Conservation (phyloP, 179 eudicot genomes). For the Nepenthes alata region DNA sequence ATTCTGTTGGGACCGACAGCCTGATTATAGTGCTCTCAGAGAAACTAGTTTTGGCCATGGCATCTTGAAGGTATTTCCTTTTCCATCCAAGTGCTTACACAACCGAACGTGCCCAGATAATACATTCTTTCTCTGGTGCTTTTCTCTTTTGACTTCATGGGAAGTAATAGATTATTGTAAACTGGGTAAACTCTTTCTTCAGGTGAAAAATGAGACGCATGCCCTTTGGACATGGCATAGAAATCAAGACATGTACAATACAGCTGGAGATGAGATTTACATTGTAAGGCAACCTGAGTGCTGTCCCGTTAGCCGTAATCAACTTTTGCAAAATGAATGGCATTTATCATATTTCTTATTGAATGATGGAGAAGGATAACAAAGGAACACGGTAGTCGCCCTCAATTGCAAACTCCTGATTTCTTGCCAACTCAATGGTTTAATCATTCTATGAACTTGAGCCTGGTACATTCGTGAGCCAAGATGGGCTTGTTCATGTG, state of each 20-base stretch:
- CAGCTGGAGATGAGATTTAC: constrained; percentile 73
- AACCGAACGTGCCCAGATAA: neutral
- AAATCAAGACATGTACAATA: constrained; percentile 63
- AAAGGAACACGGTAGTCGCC: too few species aligned
- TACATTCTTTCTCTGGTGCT: neutral
- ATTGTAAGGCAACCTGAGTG: constrained; percentile 73
- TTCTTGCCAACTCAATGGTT: too few species aligned
- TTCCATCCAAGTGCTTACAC: neutral
- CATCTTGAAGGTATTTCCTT: constrained; percentile 59
- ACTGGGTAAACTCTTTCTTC: constrained; percentile 7
- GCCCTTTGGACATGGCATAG: constrained; percentile 97
- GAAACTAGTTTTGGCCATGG: constrained; percentile 99
- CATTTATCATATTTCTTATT: too few species aligned
- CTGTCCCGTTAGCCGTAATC: constrained; percentile 23
- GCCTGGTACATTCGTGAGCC: too few species aligned
- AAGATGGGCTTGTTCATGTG: too few species aligned
- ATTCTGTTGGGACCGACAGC: constrained; percentile 94
- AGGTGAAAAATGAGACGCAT: constrained; percentile 86
- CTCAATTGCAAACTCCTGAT: too few species aligned
- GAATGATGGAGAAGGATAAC: too few species aligned
- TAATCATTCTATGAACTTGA: too few species aligned
- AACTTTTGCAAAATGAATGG: too few species aligned
- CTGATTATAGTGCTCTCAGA: constrained; percentile 84
- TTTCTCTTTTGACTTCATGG: too few species aligned
- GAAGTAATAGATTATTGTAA: neutral